Conservation (phyloP, 345 rosid species). For the Lagerstroemia speciosa region DNA sequence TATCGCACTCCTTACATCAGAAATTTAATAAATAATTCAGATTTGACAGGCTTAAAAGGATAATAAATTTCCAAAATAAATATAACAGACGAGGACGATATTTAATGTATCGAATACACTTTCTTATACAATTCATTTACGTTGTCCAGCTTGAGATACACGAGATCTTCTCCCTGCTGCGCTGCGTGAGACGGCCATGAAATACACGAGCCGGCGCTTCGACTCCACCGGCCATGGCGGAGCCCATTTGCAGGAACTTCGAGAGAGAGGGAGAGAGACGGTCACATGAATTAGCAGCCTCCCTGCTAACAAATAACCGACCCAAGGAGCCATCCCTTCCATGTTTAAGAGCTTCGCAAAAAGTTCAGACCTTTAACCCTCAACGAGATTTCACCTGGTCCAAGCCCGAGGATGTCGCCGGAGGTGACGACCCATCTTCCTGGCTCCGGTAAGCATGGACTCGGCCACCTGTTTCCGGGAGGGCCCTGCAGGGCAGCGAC, state of each 20-base stretch:
- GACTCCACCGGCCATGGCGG: background rate
- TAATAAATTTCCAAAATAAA: too few relatives aligned
- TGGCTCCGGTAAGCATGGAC: slow-evolving; percentile 4
- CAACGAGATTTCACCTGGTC: background rate
- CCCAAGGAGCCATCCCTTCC: background rate
- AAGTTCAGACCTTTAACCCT: background rate
- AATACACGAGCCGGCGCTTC: too few relatives aligned
- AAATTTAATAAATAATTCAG: too few relatives aligned
- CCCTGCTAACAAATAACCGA: background rate
- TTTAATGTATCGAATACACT: too few relatives aligned
- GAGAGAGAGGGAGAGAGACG: background rate
- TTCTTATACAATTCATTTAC: too few relatives aligned
- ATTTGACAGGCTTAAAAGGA: too few relatives aligned
- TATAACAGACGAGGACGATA: too few relatives aligned
- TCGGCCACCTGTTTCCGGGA: slow-evolving; percentile 9
- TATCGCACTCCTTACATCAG: too few relatives aligned
- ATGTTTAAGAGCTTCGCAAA: background rate
- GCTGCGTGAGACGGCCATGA: too few relatives aligned
- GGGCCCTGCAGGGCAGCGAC: slow-evolving; percentile 13
- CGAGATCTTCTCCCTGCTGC: too few relatives aligned
- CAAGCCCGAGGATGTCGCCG: slow-evolving; percentile 3
- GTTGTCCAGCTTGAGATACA: too few relatives aligned
- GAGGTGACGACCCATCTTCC: background rate
- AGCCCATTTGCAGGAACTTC: background rate
- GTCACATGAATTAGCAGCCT: background rate